A percentile compares a stretch with the other conserved stretches of the same genome.
These are phyloP conservation scores for Ogataea methylovora DNA, from an alignment of 805 yeast species.

Conservation along the genomic window DNA sequence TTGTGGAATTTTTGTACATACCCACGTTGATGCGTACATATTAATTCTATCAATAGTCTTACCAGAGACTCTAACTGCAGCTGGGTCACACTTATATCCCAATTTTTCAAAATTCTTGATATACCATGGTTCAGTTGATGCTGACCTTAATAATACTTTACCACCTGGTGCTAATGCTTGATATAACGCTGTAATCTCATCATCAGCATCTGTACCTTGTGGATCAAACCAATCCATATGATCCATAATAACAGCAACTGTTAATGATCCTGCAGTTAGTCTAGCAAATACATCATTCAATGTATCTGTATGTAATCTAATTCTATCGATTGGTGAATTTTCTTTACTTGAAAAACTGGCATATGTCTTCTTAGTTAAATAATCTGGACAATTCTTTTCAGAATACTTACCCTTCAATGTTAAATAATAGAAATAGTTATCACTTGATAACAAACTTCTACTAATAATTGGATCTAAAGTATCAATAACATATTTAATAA, in stretches of 20 bases:
- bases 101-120: slow-evolving; percentile 55
- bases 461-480: slow-evolving; percentile 71
- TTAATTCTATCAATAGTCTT: slow-evolving; percentile 70
- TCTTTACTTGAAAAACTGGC: slow-evolving; percentile 33
- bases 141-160: slow-evolving; percentile 69
- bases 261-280: slow-evolving; percentile 51
- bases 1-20: slow-evolving; percentile 47
- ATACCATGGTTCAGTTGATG: slow-evolving; percentile 73
- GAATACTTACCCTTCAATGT: slow-evolving; percentile 56
- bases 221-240: slow-evolving; percentile 91
- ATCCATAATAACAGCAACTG: slow-evolving; percentile 81
- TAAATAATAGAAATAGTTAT: slow-evolving; percentile 75
- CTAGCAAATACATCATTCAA: slow-evolving; percentile 69
- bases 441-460: slow-evolving; percentile 55
- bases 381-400: slow-evolving; percentile 65
- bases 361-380: slow-evolving; percentile 55
- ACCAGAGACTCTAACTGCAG: slow-evolving; percentile 58
- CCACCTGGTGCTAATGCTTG: slow-evolving; percentile 61
- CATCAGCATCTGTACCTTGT: slow-evolving; percentile 50
- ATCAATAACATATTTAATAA: slow-evolving; percentile 63
- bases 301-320: slow-evolving; percentile 74
- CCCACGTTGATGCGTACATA: slow-evolving; percentile 89
- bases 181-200: slow-evolving; percentile 58
- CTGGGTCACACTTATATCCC: slow-evolving; percentile 66
- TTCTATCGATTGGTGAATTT: slow-evolving; percentile 53